Evolutionary conservation across 106 monocot genomes (phyloP), one percentile per base, ranked within the genome.

Genomic region (Dendrobium nobile): DNA sequence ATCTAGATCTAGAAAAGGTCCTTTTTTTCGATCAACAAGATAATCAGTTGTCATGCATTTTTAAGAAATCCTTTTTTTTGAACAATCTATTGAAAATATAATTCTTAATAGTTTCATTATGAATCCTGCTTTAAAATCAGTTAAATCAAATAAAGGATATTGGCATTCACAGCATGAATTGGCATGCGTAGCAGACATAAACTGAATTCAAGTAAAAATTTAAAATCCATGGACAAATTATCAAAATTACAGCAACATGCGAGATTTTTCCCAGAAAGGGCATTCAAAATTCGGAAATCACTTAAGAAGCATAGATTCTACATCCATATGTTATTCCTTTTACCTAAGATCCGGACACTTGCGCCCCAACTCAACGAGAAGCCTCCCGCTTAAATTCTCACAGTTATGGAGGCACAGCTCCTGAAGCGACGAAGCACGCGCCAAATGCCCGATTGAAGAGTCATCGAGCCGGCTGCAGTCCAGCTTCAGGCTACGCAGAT

Each of bases 401-500:
- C 98, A 99, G 73, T 93, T 93, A 47, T 87, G 84, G 18, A 99
- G 82, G 73, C 61, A 87, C 18, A 99, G 80, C 72, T 99, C 98
- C 7, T 86, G 80, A 27, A 99, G 87, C 41, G 89, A 87, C 41
- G 51, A 51, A 10, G 89, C 81, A 78, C 90, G 86, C 10, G 82
- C 73, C 41, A 99, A 84, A 13, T 74, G 47, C 22, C 18, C 82
- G 42, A 95, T 85, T 74, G 85, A 78, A 0, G 84, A 73, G 42
- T 99, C 91, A 56, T 90, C 91, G 22, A 99, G 92, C 28, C 89
- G 85, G 4, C 85, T 75, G 51, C 98, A 99, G 73, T 99, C 98
- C 74, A 99, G 64, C 79, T 85, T 80, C 54, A 95, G 56, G 85
- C 91, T 95, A 73, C 84, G 88, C 59, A 99, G 75, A 79, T 85